A percentile compares a stretch with the other conserved stretches of the same genome.
Evolutionary conservation across 441 rosid genomes (phyloP).

Genomic region (Jatropha podagrica): DNA sequence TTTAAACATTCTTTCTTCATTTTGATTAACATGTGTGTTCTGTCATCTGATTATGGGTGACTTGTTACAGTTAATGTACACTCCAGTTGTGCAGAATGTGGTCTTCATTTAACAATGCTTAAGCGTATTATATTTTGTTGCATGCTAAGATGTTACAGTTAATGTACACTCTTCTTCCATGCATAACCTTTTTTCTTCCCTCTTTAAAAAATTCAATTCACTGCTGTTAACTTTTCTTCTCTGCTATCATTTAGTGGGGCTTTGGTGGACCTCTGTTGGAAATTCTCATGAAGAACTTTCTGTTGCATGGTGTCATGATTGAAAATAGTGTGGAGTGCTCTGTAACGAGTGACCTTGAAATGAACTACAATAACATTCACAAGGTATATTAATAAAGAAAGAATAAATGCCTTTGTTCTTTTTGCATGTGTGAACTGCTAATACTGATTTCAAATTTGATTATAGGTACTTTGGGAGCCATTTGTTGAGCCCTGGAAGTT

Average conservation of each 20-base stretch:
- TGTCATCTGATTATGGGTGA: background rate
- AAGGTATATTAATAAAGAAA: constrained; percentile 49
- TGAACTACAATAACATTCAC: constrained; percentile 81
- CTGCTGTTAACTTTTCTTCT: constrained; percentile 24
- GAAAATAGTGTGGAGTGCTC: constrained; percentile 51
- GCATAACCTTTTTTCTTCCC: background rate
- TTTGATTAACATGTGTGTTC: background rate
- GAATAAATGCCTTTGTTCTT: constrained; percentile 14
- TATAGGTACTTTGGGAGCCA: constrained; percentile 93
- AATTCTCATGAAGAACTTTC: constrained; percentile 53
- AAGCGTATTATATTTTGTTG: background rate
- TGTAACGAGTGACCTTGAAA: constrained; percentile 65
- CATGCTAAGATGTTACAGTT: background rate
- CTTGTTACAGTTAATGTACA: background rate
- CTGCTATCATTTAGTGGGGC: constrained; percentile 73
- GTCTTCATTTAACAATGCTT: background rate
- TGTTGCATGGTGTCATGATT: constrained; percentile 45
- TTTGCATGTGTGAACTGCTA: constrained; percentile 14
- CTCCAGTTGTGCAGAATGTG: background rate
- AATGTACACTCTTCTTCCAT: background rate
- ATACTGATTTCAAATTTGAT: constrained; percentile 24
- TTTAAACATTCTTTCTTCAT: background rate
- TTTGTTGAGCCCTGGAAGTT: constrained; percentile 91
- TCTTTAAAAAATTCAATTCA: background rate
- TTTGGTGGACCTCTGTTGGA: constrained; percentile 80